phyloP scores from a whole-genome alignment of 805 yeast genomes.

The Pichia pseudocactophila region DNA sequence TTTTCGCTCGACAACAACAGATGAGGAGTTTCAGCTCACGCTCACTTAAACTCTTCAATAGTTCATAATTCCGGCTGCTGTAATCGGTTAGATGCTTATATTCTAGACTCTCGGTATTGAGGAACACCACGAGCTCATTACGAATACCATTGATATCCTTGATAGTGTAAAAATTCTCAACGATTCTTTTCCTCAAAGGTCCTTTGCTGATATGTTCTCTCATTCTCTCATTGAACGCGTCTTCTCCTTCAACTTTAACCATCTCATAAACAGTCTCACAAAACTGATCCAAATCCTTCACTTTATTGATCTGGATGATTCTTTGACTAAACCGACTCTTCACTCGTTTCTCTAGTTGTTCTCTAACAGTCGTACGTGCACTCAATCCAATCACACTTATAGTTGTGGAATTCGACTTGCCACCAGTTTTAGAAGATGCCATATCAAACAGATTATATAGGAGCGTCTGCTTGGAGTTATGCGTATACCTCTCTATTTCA shows the following conservation, averaged over 20 bases:
- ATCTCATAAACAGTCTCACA: constrained; percentile 33
- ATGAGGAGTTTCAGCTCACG: constrained; percentile 64
- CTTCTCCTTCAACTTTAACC: constrained; percentile 19
- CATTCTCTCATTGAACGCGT: constrained; percentile 19
- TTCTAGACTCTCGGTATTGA: constrained; percentile 17
- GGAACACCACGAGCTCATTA: constrained; percentile 34
- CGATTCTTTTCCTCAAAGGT: constrained; percentile 29
- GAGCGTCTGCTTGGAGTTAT: constrained; percentile 67
- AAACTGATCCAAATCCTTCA: constrained; percentile 40
- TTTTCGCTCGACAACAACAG: constrained; percentile 63
- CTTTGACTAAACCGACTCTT: constrained; percentile 83
- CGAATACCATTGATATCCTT: constrained; percentile 48
- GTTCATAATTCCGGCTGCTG: constrained; percentile 12
- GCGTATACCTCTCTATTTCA: constrained; percentile 74
- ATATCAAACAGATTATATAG: constrained; percentile 83
- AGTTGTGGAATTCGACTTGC: constrained; percentile 44
- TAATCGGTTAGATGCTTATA: constrained; percentile 1
- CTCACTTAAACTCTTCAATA: constrained; percentile 44
- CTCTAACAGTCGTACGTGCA: constrained; percentile 65
- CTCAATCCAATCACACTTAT: constrained; percentile 77
- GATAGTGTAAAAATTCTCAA: constrained; percentile 46
- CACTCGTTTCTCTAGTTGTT: constrained; percentile 83
- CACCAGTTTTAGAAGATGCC: constrained; percentile 30
- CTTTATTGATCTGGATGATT: constrained; percentile 49
- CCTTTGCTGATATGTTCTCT: constrained; percentile 15